A percentile compares a stretch with the other conserved stretches of the same genome.
Conservation (phyloP, 345 rosid species). For the Brassica rapa region DNA sequence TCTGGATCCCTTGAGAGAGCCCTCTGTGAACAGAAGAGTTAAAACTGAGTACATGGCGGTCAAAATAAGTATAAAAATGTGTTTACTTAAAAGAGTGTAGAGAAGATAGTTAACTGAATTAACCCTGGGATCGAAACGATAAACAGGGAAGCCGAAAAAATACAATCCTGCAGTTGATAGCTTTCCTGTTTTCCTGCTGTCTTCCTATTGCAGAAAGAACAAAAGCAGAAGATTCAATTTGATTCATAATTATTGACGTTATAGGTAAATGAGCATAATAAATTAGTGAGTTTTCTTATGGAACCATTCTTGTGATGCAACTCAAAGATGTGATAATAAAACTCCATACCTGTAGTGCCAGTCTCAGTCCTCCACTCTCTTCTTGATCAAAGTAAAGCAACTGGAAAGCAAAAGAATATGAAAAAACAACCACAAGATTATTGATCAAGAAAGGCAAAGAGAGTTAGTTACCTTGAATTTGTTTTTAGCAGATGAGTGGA, state of each 20-base stretch:
- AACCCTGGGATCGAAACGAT: constrained; percentile 73
- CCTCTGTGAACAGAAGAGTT: constrained; percentile 42
- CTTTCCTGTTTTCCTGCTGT: constrained; percentile 77
- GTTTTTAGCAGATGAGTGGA: constrained; percentile 88
- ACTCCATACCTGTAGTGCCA: constrained; percentile 71
- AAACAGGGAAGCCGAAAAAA: constrained; percentile 92
- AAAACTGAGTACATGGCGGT: constrained; percentile 28
- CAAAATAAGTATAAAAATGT: background rate
- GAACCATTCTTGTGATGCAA: background rate
- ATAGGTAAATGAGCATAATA: background rate
- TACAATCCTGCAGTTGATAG: constrained; percentile 85
- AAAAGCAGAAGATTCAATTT: background rate
- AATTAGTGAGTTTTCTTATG: background rate
- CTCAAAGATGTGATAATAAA: background rate
- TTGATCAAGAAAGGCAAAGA: background rate
- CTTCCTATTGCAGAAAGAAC: constrained; percentile 59
- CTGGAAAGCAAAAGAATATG: constrained; percentile 44
- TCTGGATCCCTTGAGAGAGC: constrained; percentile 90
- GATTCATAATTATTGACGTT: too few relatives aligned
- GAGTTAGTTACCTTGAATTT: constrained; percentile 74
- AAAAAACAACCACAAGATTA: background rate
- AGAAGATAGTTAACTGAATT: constrained; percentile 58
- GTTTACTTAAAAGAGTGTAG: background rate
- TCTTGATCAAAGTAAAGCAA: constrained; percentile 79
- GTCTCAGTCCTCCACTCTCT: constrained; percentile 78